A percentile compares a stretch with the other conserved stretches of the same genome.
Conservation (phyloP, 331 rosid genomes). For the Rosa hybrid region DNA sequence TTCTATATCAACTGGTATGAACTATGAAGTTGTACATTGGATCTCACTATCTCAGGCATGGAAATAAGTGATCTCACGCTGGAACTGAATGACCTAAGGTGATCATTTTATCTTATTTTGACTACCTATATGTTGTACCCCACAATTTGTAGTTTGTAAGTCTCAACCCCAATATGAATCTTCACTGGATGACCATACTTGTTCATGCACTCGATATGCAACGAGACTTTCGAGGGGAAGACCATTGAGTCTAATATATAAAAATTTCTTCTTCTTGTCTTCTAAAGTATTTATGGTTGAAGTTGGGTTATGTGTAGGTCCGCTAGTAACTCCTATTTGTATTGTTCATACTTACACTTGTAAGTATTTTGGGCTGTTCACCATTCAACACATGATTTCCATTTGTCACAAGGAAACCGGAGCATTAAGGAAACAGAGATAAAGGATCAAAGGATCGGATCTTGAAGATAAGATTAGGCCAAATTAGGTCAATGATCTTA, state of each 20-base stretch:
- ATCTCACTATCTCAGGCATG: constrained; percentile 98
- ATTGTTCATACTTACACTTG: no score
- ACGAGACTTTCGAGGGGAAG: neutral
- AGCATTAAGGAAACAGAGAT: no score
- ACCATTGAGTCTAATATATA: neutral
- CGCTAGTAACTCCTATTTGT: neutral
- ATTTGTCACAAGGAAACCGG: no score
- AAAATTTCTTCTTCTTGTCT: neutral
- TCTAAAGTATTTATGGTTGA: neutral
- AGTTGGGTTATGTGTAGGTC: neutral
- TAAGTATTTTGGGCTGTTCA: no score
- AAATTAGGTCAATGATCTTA: no score
- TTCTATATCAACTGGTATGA: constrained; percentile 56
- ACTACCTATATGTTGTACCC: constrained; percentile 4
- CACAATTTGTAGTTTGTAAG: neutral
- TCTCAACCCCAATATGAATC: neutral
- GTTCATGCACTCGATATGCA: neutral
- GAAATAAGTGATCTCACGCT: constrained; percentile 89
- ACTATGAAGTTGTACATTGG: constrained; percentile 21
- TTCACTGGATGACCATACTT: neutral
- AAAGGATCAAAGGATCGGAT: no score
- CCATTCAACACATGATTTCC: no score
- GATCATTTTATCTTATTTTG: constrained; percentile 19
- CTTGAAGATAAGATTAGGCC: no score
- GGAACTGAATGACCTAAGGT: constrained; percentile 74